Conservation (phyloP, 2,329 filamentous ascomycete genomes). For the Lizonia empirigonia region DNA sequence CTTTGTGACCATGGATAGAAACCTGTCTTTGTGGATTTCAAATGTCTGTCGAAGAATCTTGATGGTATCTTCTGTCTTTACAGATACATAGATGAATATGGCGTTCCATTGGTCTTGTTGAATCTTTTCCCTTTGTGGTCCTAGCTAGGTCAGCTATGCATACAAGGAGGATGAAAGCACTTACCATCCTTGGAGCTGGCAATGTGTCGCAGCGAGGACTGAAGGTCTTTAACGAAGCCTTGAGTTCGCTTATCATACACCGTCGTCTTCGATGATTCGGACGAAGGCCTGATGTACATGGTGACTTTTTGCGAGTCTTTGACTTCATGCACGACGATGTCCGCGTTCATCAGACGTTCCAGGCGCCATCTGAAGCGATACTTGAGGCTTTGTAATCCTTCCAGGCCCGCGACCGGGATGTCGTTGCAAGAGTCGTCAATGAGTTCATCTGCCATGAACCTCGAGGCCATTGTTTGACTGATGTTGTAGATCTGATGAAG, state of each 20-base stretch:
- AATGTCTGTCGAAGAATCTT: neutral
- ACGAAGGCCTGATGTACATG: neutral
- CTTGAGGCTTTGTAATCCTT: neutral
- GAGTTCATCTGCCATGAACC: neutral
- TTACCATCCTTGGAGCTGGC: neutral
- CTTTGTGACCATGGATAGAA: constrained; percentile 1
- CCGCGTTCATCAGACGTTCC: neutral
- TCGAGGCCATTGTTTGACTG: neutral
- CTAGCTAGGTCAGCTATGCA: constrained; percentile 3
- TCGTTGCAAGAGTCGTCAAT: neutral
- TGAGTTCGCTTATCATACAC: neutral
- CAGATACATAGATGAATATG: neutral
- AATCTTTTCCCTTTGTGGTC: neutral
- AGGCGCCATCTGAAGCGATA: neutral
- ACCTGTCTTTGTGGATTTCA: neutral
- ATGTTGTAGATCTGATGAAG: neutral
- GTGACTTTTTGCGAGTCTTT: neutral
- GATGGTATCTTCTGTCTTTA: neutral
- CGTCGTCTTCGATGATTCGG: neutral
- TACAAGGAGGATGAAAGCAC: neutral
- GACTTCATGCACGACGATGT: neutral
- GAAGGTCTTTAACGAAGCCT: neutral
- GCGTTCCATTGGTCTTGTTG: constrained; percentile 1
- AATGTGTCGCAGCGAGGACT: neutral
- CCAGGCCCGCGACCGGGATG: neutral